A percentile compares a stretch with the other conserved stretches of the same genome.
phyloP scores from a whole-genome alignment of 345 rosid genomes.

The Passiflora organensis region DNA sequence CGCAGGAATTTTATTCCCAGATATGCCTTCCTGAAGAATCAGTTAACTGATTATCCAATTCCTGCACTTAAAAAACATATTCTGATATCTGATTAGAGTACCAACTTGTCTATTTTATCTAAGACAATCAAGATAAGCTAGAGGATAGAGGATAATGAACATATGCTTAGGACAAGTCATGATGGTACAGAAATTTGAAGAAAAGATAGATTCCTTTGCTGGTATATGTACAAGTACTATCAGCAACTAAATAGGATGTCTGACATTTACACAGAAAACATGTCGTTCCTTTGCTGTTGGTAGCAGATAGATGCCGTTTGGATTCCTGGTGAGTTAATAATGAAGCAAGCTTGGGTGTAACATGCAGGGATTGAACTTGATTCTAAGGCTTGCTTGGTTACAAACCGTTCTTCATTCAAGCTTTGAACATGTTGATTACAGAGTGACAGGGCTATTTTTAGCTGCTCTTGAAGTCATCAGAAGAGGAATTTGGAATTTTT shows the following conservation, averaged over 20 bases:
- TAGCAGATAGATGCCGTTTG: not conserved
- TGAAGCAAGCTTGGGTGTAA: slow-evolving; percentile 18
- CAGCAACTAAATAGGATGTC: slow-evolving; percentile 9
- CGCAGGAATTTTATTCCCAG: slow-evolving; percentile 5
- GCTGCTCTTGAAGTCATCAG: slow-evolving; percentile 94
- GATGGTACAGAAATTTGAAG: not conserved
- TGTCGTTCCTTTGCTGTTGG: not conserved
- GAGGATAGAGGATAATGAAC: slow-evolving; percentile 20
- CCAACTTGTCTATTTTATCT: slow-evolving; percentile 5
- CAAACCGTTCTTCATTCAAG: slow-evolving; percentile 78
- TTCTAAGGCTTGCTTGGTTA: slow-evolving; percentile 94
- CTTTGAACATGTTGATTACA: slow-evolving; percentile 70
- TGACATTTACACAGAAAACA: not conserved
- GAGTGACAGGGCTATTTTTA: slow-evolving; percentile 74
- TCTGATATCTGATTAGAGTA: slow-evolving; percentile 14
- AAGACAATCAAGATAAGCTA: slow-evolving; percentile 14
- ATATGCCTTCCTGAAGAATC: not conserved
- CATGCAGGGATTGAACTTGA: slow-evolving; percentile 76
- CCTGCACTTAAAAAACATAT: not conserved
- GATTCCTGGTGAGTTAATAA: slow-evolving; percentile 2
- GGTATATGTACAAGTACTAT: not conserved
- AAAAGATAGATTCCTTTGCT: slow-evolving; percentile 15
- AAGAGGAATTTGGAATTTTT: slow-evolving; percentile 98
- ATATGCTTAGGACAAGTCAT: slow-evolving; percentile 22
- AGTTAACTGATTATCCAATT: not conserved